Base-by-base conservation (phyloP, 345 rosid species). In the Hirschfeldia incana region DNA sequence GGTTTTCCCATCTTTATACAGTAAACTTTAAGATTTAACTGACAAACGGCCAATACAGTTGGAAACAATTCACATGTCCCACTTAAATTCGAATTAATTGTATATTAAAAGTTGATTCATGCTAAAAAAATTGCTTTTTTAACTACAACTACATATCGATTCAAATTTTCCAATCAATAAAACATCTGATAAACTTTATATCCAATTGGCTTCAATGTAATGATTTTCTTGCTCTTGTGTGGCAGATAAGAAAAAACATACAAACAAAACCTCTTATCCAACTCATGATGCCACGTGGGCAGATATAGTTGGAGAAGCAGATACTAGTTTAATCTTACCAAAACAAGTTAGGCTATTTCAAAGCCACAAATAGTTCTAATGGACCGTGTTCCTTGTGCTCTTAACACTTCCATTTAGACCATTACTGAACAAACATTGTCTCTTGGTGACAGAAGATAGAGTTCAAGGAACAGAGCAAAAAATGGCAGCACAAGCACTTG, bases 401-500 rank as follows among this genome's bases (percentile, higher is more conserved):
- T 51, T 53, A 53, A 53, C 59, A 16, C 59, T 75, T 33, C 46
- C 6, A 27, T 84, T 65, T 59, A n/a, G 83, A 83, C 82, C 83
- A 74, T 73, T 74, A 74, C 67, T 34, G 28, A 63, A 62, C 76
- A n/a, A 73, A 76, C 76, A 67, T 26, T 26, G 70, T 42, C 62
- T 70, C 74, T 73, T 81, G 78, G 78, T 72, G 78, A 63, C 75
- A 72, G 77, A 77, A 69, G 27, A 9, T 16, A 49, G 46, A 2
- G 53, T 36, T 59, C 55, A 29, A 62, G 63, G 73, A 64, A 72
- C 72, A 51, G 37, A 44, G 69, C 64, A 58, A 64, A 74, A 80
- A 57, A 91, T 93, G 96, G 99, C 97, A 74, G 78, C 98, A 70
- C 99, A 93, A 77, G 97, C 97, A 61, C 89, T 92, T 32, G 86